phyloP scores from a whole-genome alignment of 768 basidiomycete genomes.

The Exsudoporus frostii region DNA sequence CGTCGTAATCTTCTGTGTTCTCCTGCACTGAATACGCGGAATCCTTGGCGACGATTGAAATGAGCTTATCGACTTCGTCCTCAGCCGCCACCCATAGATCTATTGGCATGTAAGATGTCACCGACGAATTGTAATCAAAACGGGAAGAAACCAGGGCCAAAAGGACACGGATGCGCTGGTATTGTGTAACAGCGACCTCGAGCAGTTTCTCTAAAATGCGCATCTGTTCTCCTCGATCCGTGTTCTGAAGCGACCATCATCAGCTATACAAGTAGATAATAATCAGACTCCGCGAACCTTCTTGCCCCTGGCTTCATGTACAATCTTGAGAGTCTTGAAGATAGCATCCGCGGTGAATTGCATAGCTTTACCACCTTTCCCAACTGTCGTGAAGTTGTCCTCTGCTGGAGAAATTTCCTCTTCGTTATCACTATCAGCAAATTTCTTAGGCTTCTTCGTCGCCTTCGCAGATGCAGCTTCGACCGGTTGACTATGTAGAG shows the following conservation, averaged over 20 bases:
- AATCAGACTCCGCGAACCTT: slow-evolving; percentile 59
- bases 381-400: slow-evolving; percentile 87
- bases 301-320: slow-evolving; percentile 93
- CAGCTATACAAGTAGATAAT: slow-evolving; percentile 10
- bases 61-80: slow-evolving; percentile 82
- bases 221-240: slow-evolving; percentile 93
- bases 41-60: slow-evolving; percentile 73
- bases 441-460: slow-evolving; percentile 37
- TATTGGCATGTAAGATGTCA: slow-evolving; percentile 83
- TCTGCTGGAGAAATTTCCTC: slow-evolving; percentile 39
- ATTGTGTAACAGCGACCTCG: slow-evolving; percentile 80
- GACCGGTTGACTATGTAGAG: slow-evolving; percentile 47
- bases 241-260: slow-evolving; percentile 59
- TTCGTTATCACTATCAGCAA: slow-evolving; percentile 37
- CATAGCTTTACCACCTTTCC: slow-evolving; percentile 82
- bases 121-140: slow-evolving; percentile 93
- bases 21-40: slow-evolving; percentile 82
- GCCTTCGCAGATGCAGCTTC: slow-evolving; percentile 37
- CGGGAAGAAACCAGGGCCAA: slow-evolving; percentile 91
- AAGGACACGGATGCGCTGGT: slow-evolving; percentile 92
- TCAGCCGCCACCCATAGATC: slow-evolving; percentile 90
- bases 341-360: slow-evolving; percentile 81
- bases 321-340: slow-evolving; percentile 86
- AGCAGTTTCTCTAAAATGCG: slow-evolving; percentile 84
- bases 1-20: slow-evolving; percentile 87